These are phyloP conservation scores for Stagonosporopsis cucurbitacearum DNA, from an alignment of 2,329 filamentous ascomycete genomes.

Conservation along the genomic window DNA sequence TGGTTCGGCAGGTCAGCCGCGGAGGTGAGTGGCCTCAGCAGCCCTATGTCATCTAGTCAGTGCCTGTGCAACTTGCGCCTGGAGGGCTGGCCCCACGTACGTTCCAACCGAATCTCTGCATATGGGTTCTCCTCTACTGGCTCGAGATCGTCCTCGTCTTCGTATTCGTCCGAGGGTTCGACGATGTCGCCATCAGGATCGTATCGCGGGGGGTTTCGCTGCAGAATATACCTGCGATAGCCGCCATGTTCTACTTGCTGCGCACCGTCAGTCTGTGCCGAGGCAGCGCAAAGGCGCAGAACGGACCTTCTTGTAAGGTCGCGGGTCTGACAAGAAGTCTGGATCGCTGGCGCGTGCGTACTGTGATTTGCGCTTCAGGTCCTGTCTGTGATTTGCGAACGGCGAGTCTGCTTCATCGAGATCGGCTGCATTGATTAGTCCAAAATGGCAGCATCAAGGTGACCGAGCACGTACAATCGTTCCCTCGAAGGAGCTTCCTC, in stretches of 20 bases:
- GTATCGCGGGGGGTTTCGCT: slow-evolving; percentile 72
- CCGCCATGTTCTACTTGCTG: slow-evolving; percentile 77
- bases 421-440: slow-evolving; percentile 64
- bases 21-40: slow-evolving; percentile 77
- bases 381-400: slow-evolving; percentile 77
- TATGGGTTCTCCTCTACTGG: slow-evolving; percentile 75
- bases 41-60: slow-evolving; percentile 55
- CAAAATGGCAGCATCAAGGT: neutral
- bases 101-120: slow-evolving; percentile 71
- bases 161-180: slow-evolving; percentile 73
- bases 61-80: neutral
- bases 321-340: slow-evolving; percentile 64
- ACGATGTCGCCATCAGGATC: slow-evolving; percentile 82
- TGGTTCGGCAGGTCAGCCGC: slow-evolving; percentile 77
- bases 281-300: slow-evolving; percentile 5
- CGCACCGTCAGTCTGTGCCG: slow-evolving; percentile 25
- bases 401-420: slow-evolving; percentile 75
- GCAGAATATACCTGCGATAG: slow-evolving; percentile 74
- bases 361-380: slow-evolving; percentile 76
- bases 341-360: slow-evolving; percentile 75
- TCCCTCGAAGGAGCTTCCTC: slow-evolving; percentile 42
- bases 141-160: slow-evolving; percentile 67
- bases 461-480: slow-evolving; percentile 40
- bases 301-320: slow-evolving; percentile 74
- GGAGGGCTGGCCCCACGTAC: slow-evolving; percentile 54